These are phyloP conservation scores for Serendipita sp. DNA, from an alignment of 768 basidiomycete species.

Conservation along the genomic window DNA sequence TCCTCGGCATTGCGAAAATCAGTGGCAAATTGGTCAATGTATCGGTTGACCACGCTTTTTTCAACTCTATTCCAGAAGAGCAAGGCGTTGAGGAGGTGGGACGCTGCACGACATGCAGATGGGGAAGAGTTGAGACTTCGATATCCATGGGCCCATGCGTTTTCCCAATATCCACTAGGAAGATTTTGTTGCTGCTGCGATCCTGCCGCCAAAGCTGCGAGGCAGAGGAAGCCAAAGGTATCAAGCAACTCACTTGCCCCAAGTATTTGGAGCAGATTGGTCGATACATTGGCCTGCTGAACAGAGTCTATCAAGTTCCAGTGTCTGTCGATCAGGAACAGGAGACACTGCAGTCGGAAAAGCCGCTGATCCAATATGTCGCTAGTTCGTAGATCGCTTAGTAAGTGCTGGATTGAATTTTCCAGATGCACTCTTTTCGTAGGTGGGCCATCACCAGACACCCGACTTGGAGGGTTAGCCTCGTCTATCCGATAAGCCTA, in stretches of 20 bases:
- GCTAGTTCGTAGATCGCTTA: constrained; percentile 31
- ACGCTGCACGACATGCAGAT: not conserved
- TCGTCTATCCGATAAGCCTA: not conserved
- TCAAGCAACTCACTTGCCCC: constrained; percentile 45
- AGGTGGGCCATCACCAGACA: not conserved
- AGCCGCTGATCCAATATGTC: constrained; percentile 20
- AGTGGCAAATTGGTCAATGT: not conserved
- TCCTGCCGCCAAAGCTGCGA: constrained; percentile 45
- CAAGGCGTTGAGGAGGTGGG: not conserved
- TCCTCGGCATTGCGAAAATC: not conserved
- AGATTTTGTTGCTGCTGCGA: not conserved
- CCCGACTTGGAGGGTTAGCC: constrained; percentile 1
- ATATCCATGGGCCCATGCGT: not conserved
- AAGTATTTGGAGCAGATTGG: constrained; percentile 41
- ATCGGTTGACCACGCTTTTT: not conserved
- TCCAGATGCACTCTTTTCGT: constrained; percentile 40
- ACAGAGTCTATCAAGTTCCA: constrained; percentile 46
- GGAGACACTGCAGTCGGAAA: constrained; percentile 54
- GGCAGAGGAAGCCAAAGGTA: constrained; percentile 70
- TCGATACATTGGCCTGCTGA: constrained; percentile 40
- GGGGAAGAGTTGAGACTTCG: not conserved
- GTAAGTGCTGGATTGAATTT: constrained; percentile 41
- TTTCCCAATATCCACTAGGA: not conserved
- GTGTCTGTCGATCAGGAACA: constrained; percentile 72
- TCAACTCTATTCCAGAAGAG: not conserved